phyloP scores from a whole-genome alignment of 768 basidiomycete species.

The Podaxis pistillaris region DNA sequence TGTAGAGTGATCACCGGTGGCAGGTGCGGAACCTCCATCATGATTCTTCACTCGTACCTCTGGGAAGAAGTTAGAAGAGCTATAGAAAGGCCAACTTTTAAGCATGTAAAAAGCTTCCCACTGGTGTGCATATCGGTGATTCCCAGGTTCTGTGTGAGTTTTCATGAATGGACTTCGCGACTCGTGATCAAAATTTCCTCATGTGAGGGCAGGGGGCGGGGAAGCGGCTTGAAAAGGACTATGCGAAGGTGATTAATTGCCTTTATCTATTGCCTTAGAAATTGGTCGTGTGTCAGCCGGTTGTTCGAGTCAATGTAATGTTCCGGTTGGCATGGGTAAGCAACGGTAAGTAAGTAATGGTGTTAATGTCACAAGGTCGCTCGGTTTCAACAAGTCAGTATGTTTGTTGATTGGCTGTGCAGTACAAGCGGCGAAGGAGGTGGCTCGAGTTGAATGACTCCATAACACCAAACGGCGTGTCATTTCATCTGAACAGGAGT shows the following conservation, averaged over 20 bases:
- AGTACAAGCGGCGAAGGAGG: background rate
- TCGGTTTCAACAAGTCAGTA: background rate
- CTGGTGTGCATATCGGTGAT: background rate
- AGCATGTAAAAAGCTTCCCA: background rate
- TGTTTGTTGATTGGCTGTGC: background rate
- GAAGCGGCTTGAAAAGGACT: background rate
- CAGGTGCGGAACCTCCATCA: background rate
- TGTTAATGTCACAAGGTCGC: conserved; percentile 3
- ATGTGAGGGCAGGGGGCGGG: background rate
- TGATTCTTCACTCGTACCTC: background rate
- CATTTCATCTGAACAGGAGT: background rate
- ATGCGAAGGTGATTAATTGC: background rate
- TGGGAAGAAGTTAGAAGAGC: background rate
- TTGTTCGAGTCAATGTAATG: background rate
- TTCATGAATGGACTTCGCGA: background rate
- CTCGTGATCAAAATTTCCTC: background rate
- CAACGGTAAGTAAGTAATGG: background rate
- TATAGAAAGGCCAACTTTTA: background rate
- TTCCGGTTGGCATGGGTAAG: background rate
- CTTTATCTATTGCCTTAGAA: background rate
- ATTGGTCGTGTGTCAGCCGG: background rate
- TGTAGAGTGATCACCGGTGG: background rate
- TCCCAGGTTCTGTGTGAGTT: conserved; percentile 1
- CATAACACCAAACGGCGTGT: background rate
- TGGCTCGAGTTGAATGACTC: background rate